Percentiles rank a stretch among this genome's conserved stretches.
These are phyloP conservation scores for Zea mays DNA, from an alignment of 176 grass and related monocot species.

Conservation along the genomic window Zm-B73-REFERENCE-NAM-5.0 NC_050097.1:211826001-211826500, in stretches of 20 bases:
- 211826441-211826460: slow-evolving; percentile 95
- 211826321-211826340: slow-evolving; percentile 49
- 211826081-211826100: slow-evolving; percentile 40
- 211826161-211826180: slow-evolving; percentile 10
- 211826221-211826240: slow-evolving; percentile 45
- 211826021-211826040: slow-evolving; percentile 52
- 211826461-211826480: slow-evolving; percentile 36
- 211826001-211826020: slow-evolving; percentile 24
- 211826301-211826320: slow-evolving; percentile 40
- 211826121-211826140: slow-evolving; percentile 21
- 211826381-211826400: slow-evolving; percentile 72
- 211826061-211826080: neutral
- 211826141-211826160: neutral
- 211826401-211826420: slow-evolving; percentile 56
- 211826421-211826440: slow-evolving; percentile 65
- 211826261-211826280: slow-evolving; percentile 2
- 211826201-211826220: slow-evolving; percentile 32
- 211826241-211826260: neutral
- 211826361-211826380: slow-evolving; percentile 72
- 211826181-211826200: neutral
- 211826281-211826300: slow-evolving; percentile 11
- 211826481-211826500: slow-evolving; percentile 11
- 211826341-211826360: slow-evolving; percentile 97
- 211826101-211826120: slow-evolving; percentile 40
- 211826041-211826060: slow-evolving; percentile 40